Evolutionary conservation across 2,329 filamentous ascomycete species (phyloP), one percentile per base, ranked within the genome.

Genomic region (Colletotrichum truncatum): DNA sequence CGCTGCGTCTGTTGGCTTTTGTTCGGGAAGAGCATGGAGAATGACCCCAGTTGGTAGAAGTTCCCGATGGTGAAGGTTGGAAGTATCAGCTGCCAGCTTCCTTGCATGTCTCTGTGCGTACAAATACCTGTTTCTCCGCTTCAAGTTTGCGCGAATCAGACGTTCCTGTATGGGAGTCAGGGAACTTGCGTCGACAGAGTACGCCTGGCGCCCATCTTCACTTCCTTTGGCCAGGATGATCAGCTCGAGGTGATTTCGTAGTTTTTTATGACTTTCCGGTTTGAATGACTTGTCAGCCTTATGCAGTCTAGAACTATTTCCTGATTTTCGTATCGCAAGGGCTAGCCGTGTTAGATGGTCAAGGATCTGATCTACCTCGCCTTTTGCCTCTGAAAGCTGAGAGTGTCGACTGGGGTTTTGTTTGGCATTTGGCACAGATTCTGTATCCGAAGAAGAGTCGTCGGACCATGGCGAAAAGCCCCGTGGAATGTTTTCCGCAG

Each of bases 11-110:
- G 34, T 1, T n/a, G n/a, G n/a, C 3, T 38, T 10, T 10, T 38
- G 4, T 38, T 38, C 12, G 12, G 12, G 11, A 6, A 4, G 11
- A 1, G 34, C 11, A 11, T 2, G n/a, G 9, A 28, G 3, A 3
- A 2, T 16, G 23, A 8, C 6, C 4, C 4, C 5, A 11, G 23
- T 4, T 26, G 7, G 4, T 3, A n/a, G 1, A 1, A 9, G 10
- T 4, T 4, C 4, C 5, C 3, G 3, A 7, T 18, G 6, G 6
- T 30, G 2, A 14, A 7, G 2, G 7, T 1, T 10, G 1, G 7
- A n/a, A 16, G 14, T 3, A 30, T 30, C 43, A 14, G 11, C 14
- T 5, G 25, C 43, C 4, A 30, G 18, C 7, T 30, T 46, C 4
- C 12, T 25, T 3, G 25, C 4, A 14, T 46, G 25, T 25, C 6